Base-by-base conservation (phyloP, 371 early-diverging fungal genomes). In the Saksenaea vasiformis region DNA sequence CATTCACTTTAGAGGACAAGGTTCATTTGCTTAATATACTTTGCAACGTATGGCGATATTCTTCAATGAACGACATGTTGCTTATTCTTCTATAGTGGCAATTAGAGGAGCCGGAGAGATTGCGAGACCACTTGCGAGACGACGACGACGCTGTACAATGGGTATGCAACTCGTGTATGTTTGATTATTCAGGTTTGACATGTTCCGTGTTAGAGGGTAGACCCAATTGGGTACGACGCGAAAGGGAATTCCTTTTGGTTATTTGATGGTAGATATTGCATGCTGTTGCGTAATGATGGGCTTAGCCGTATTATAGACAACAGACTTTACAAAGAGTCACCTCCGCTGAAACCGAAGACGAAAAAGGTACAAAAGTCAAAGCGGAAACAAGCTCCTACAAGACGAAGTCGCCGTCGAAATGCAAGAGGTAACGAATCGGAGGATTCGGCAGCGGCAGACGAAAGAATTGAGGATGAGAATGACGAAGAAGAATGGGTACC, bases 241-340 rank as follows among this genome's bases (percentile, higher is more conserved):
- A 76, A 78, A 36, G 90, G 90, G 5, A 82, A 83, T 43, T 84
- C 79, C n/a, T 90, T 86, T 68, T 91, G 89, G 88, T 69, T 91
- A 11, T 91, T 91, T 77, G 92, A 91, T 79, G 92, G 90, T 89
- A 79, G 22, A 13, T 17, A 35, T 11, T 17, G 15, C 37, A 14
- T 24, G 10, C 10, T 22, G 3, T 3, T 38, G 19, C 41, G 15
- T 24, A 17, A 14, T 28, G 14, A 37, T n/a, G 13, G 1, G 22
- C 27, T 3, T n/a, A n/a, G 7, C 5, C 11, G 1, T 28, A 22
- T 9, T 37, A 1, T 54, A 90, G 91, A 91, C 55, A 91, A 91
- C 64, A 77, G 91, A 53, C 68, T 91, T 1, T 91, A 89, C 61
- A 74, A 81, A 68, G 82, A 88, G 66, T 74, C 79, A 4, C 79